Evolutionary conservation across 495 filamentous ascomycete genomes (phyloP).

Genomic region (Lasiosphaeria ovina): DNA sequence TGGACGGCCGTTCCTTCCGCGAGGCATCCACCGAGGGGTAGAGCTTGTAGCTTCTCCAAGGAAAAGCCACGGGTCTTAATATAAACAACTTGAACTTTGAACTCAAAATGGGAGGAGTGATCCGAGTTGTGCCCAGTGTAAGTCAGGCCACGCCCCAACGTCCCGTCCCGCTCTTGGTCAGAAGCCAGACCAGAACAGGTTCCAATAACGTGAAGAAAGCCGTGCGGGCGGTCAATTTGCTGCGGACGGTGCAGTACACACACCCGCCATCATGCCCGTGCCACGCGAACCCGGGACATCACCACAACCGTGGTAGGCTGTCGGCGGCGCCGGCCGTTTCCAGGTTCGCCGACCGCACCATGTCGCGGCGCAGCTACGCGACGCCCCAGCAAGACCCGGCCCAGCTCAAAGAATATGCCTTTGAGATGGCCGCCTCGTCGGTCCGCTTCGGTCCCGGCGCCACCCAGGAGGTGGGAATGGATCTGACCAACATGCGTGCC

Average conservation of each 20-base stretch:
- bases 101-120: slow-evolving; percentile 46
- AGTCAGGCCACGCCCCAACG: slow-evolving; percentile 18
- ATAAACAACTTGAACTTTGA: no score
- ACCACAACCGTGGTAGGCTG: slow-evolving; percentile 51
- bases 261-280: slow-evolving; percentile 91
- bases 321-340: slow-evolving; percentile 42
- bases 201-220: slow-evolving; percentile 51
- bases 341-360: slow-evolving; percentile 27
- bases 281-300: slow-evolving; percentile 78
- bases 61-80: no score
- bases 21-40: no score
- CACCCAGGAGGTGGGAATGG: slow-evolving; percentile 99
- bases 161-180: not conserved
- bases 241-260: slow-evolving; percentile 84
- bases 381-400: slow-evolving; percentile 64
- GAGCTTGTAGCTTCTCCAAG: no score
- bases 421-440: slow-evolving; percentile 93
- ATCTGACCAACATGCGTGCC: slow-evolving; percentile 84
- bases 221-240: slow-evolving; percentile 71
- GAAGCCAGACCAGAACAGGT: not conserved
- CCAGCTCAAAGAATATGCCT: slow-evolving; percentile 91
- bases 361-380: slow-evolving; percentile 50
- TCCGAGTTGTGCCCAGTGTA: slow-evolving; percentile 58
- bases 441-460: slow-evolving; percentile 91
- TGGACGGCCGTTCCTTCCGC: no score